phyloP scores from a whole-genome alignment of 1,284 basidiomycete species.

The Pseudozyma hubeiensis region DNA sequence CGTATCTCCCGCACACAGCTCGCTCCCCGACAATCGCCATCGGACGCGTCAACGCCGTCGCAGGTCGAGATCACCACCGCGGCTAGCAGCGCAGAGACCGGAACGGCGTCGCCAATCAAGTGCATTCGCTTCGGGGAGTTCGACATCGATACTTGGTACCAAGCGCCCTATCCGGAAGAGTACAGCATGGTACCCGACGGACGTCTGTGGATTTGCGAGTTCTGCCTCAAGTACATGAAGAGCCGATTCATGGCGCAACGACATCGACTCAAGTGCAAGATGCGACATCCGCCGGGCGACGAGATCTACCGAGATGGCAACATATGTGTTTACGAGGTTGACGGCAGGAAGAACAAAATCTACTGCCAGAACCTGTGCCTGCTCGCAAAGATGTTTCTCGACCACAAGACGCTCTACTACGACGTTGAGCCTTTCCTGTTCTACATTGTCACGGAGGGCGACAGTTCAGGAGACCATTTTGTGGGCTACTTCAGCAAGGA shows the following conservation, averaged over 20 bases:
- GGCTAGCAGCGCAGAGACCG: constrained; percentile 55
- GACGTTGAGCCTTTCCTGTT: constrained; percentile 99
- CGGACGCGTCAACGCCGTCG: constrained; percentile 23
- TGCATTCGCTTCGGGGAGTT: constrained; percentile 89
- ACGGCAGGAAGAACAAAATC: constrained; percentile 97
- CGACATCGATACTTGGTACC: constrained; percentile 98
- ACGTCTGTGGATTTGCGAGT: constrained; percentile 95
- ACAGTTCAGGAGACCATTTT: constrained; percentile 90
- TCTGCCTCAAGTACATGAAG: constrained; percentile 98
- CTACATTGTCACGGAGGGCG: constrained; percentile 94
- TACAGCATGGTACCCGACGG: constrained; percentile 94
- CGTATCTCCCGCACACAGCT: constrained; percentile 39
- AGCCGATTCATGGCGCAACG: constrained; percentile 86
- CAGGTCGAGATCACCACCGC: constrained; percentile 40
- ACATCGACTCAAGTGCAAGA: constrained; percentile 91
- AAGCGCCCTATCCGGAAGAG: constrained; percentile 98
- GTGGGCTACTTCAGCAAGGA: constrained; percentile 99
- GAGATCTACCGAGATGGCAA: constrained; percentile 93
- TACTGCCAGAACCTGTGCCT: constrained; percentile 99
- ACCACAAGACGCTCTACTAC: constrained; percentile 99
- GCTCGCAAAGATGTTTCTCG: constrained; percentile 98
- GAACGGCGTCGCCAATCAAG: constrained; percentile 64
- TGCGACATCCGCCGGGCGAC: constrained; percentile 93
- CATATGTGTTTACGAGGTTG: constrained; percentile 96
- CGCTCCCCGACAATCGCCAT: constrained; percentile 21